Evolutionary conservation across 116 monocot species (phyloP).

Genomic region (Phalaenopsis hybrid): DNA sequence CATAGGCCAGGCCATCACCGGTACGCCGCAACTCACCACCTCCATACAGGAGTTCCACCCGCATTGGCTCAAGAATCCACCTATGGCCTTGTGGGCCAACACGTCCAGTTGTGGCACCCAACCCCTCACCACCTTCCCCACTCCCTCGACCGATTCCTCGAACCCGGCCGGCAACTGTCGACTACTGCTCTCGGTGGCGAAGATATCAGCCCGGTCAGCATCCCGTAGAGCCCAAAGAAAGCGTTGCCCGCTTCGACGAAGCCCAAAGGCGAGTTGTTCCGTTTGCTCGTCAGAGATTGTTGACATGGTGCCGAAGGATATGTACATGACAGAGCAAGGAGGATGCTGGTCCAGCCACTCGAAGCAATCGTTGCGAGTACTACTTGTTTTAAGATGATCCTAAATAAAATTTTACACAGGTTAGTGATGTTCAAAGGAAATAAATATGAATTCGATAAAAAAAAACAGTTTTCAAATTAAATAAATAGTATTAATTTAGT

Average conservation of each 20-base stretch:
- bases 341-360: constrained; percentile 56
- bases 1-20: constrained; percentile 41
- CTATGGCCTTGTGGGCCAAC: constrained; percentile 5
- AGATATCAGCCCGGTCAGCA: background rate
- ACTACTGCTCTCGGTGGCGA: background rate
- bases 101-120: constrained; percentile 29
- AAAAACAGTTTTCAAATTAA: too few species aligned
- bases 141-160: background rate
- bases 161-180: background rate
- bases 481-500: too few species aligned
- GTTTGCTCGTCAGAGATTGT: constrained; percentile 27
- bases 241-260: constrained; percentile 26
- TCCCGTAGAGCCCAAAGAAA: constrained; percentile 2
- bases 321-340: constrained; percentile 38
- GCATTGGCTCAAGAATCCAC: constrained; percentile 33
- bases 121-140: constrained; percentile 12
- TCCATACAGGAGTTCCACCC: constrained; percentile 50
- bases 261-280: constrained; percentile 25
- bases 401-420: too few species aligned
- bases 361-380: constrained; percentile 10
- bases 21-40: constrained; percentile 15
- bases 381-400: too few species aligned
- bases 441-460: too few species aligned
- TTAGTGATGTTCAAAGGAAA: too few species aligned
- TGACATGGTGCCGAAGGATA: constrained; percentile 47